Evolutionary conservation across 139 green algal species (phyloP), one percentile per base, ranked within the genome.

Genomic region (Klebsormidium nitens): DNA sequence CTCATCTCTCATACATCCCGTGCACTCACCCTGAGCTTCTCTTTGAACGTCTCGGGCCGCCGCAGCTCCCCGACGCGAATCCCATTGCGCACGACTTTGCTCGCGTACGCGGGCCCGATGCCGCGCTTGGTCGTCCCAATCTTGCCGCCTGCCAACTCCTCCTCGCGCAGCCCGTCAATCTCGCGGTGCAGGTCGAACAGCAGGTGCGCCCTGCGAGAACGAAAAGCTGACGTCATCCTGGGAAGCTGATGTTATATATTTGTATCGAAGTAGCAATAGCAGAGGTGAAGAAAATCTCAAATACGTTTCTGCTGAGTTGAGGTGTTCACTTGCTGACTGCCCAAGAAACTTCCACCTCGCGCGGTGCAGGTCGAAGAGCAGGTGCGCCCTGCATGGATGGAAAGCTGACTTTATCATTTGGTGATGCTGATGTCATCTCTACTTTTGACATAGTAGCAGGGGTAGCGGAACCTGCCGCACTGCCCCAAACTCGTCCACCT

Each of bases 51-150:
- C 29, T 78, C 74, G 4, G 48, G 37, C 56, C 82, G 66, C 8
- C 47, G 39, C 26, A 99, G 82, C 79, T 99, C 95, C 36, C 87
- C 86, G 34, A 98, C 89, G 4, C 95, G 85, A 42, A 98, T 32
- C 19, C 95, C 95, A 73, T 96, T 97, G 64, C 95, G 86, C 0
- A 84, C 23, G 26, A 75, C 67, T 76, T 99, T 99, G 69, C 80
- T 90, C 47, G 91, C 82, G 79, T 99, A 99, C 6, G 89, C 91
- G 11, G 93, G 95, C 29, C 95, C 95, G 73, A 99, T 99, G 75
- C 95, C 95, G 48, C 95, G 87, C 81, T 95, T 96, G 32, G 95
- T 99, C 40, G 95, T 99, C 57, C 95, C 94, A 38, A 98, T 98
- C 78, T 92, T 89, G 65, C 89, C 89, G 55, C 87, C 90, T 11